Evolutionary conservation across 495 filamentous ascomycete species (phyloP).

Genomic region (Aspergillus diversus): DNA sequence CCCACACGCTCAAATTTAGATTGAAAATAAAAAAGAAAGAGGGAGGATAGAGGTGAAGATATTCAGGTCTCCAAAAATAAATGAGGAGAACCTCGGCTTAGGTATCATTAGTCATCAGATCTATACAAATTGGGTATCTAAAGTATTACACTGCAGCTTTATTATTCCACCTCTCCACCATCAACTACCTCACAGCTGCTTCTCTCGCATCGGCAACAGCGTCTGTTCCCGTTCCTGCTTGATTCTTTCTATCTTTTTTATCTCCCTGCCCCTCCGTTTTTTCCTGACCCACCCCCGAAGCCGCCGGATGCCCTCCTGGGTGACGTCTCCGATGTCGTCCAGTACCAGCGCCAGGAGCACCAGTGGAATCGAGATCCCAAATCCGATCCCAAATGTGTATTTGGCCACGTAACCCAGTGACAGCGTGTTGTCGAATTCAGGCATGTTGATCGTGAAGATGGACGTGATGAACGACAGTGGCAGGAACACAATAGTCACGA

Average conservation of each 20-base stretch:
- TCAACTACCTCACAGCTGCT: neutral
- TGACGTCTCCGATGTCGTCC: slow-evolving; percentile 56
- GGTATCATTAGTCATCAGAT: slow-evolving; percentile 2
- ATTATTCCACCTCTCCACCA: neutral
- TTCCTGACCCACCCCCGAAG: slow-evolving; percentile 32
- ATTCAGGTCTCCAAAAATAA: neutral
- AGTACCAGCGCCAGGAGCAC: slow-evolving; percentile 61
- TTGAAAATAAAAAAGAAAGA: neutral
- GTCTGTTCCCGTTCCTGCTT: neutral
- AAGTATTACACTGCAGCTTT: neutral
- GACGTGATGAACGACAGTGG: slow-evolving; percentile 69
- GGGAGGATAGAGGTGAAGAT: neutral
- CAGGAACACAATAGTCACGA: slow-evolving; percentile 71
- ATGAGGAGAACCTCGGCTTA: slow-evolving; percentile 4
- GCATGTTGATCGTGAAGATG: slow-evolving; percentile 68
- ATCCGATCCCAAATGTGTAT: slow-evolving; percentile 68
- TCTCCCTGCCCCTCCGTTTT: neutral
- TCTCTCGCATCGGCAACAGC: slow-evolving; percentile 9
- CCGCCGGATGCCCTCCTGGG: slow-evolving; percentile 31
- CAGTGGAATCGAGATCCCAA: slow-evolving; percentile 66
- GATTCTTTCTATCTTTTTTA: slow-evolving; percentile 1
- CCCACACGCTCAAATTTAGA: neutral
- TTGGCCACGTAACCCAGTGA: slow-evolving; percentile 61
- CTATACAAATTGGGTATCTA: slow-evolving; percentile 1
- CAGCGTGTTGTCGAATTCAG: slow-evolving; percentile 53